Evolutionary conservation across 202 grass and related monocot genomes (phyloP).

Genomic region (Schoenoplectus tabernaemontani): DNA sequence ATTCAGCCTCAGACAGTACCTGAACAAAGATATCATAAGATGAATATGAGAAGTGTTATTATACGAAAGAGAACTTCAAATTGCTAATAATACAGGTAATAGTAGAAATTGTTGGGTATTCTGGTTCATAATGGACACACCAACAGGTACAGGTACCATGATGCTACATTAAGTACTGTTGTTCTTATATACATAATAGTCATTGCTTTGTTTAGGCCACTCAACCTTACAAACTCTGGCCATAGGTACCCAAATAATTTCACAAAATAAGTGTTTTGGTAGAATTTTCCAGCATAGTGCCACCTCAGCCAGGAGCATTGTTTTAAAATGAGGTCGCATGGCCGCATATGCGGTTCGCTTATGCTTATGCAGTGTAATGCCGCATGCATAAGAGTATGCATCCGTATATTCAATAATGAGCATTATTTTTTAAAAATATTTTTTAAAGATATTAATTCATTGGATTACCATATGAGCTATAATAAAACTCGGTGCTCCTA

Average conservation of each 20-base stretch:
- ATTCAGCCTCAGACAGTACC: not conserved
- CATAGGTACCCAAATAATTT: not conserved
- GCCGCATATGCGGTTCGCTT: too few relatives aligned
- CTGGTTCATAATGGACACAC: not conserved
- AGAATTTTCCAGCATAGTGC: too few relatives aligned
- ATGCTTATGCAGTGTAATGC: too few relatives aligned
- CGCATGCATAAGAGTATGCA: too few relatives aligned
- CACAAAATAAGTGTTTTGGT: not conserved
- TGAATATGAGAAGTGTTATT: not conserved
- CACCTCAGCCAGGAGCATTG: not conserved
- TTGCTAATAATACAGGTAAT: not conserved
- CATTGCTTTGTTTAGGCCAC: not conserved
- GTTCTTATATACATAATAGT: not conserved
- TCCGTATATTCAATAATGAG: too few relatives aligned
- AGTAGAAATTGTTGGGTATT: not conserved
- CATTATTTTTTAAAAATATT: too few relatives aligned
- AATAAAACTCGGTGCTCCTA: too few relatives aligned
- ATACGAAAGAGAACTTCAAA: not conserved
- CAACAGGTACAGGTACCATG: not conserved
- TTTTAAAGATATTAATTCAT: too few relatives aligned
- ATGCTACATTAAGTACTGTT: not conserved
- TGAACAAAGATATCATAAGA: conserved; percentile 7
- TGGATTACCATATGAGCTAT: too few relatives aligned
- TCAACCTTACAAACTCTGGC: not conserved
- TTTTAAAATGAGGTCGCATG: too few relatives aligned